Evolutionary conservation across 495 filamentous ascomycete species (phyloP).

Genomic region (Melanomma pulvis-pyrius): DNA sequence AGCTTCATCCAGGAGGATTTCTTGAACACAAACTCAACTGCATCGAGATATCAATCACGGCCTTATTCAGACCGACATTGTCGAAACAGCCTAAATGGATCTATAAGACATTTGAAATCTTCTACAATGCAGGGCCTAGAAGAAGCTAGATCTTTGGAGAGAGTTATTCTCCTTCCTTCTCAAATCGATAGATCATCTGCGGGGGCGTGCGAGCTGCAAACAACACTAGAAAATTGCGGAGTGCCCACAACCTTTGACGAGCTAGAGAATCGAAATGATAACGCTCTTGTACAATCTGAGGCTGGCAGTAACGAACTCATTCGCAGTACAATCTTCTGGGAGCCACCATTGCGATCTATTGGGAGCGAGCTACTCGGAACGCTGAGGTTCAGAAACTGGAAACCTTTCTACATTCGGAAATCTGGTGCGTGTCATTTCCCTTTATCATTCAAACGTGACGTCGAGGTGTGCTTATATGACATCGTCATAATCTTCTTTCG

Average conservation of each 20-base stretch:
- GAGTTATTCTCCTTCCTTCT: background rate
- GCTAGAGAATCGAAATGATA: background rate
- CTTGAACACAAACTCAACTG: background rate
- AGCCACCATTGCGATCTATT: conserved; percentile 2
- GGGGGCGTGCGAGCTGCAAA: background rate
- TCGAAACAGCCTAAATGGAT: background rate
- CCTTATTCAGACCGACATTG: background rate
- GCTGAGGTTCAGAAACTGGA: conserved; percentile 5
- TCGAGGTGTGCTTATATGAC: no score
- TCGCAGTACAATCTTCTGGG: conserved; percentile 22
- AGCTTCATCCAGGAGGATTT: background rate
- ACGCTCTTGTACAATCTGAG: background rate
- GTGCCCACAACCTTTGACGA: background rate
- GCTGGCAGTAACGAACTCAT: background rate
- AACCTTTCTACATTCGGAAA: conserved; percentile 9
- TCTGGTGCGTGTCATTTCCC: conserved; percentile 7
- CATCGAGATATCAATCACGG: background rate
- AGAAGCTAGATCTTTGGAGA: no score
- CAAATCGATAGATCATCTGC: background rate
- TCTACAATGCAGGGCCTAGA: no score
- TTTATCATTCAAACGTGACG: no score
- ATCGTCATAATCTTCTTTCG: no score
- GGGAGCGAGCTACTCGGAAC: conserved; percentile 13
- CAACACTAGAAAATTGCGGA: background rate
- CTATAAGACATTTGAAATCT: background rate